Evolutionary conservation across 257 asterid species (phyloP).

Genomic region (Eustoma russellianum): DNA sequence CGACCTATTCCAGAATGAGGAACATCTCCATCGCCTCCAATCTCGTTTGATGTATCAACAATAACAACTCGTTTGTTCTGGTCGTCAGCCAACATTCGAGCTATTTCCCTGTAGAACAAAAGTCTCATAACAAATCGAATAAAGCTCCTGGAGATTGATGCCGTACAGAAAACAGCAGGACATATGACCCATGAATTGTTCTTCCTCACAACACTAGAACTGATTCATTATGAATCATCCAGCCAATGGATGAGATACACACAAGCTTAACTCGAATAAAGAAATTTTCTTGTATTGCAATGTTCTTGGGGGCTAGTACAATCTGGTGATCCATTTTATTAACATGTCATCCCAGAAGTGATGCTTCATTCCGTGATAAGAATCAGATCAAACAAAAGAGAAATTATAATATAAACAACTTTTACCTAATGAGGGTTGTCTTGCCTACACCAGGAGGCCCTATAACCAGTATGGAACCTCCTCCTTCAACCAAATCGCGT

Average conservation of each 20-base stretch:
- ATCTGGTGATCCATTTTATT: neutral
- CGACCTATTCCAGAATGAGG: constrained; percentile 98
- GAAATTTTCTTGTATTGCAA: no score
- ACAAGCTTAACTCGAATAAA: no score
- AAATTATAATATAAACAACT: neutral
- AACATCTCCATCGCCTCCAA: constrained; percentile 96
- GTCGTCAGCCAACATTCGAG: constrained; percentile 90
- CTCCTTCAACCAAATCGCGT: constrained; percentile 76
- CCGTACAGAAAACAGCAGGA: neutral
- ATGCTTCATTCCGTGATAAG: neutral
- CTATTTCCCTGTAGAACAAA: constrained; percentile 62
- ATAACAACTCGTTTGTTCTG: constrained; percentile 83
- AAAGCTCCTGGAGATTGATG: no score
- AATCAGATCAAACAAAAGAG: no score
- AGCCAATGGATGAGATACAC: no score
- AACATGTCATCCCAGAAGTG: neutral
- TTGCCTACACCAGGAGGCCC: constrained; percentile 99
- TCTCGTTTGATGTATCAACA: constrained; percentile 96
- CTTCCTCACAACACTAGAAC: no score
- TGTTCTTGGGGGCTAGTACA: no score
- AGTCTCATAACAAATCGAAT: neutral
- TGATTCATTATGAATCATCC: no score
- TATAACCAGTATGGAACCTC: constrained; percentile 87
- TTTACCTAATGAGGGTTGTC: constrained; percentile 90
- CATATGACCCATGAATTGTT: no score